Percentiles rank a stretch among this genome's conserved stretches.
Conservation (phyloP, 2,329 filamentous ascomycete species). For the Ophiocordyceps australis region DNA sequence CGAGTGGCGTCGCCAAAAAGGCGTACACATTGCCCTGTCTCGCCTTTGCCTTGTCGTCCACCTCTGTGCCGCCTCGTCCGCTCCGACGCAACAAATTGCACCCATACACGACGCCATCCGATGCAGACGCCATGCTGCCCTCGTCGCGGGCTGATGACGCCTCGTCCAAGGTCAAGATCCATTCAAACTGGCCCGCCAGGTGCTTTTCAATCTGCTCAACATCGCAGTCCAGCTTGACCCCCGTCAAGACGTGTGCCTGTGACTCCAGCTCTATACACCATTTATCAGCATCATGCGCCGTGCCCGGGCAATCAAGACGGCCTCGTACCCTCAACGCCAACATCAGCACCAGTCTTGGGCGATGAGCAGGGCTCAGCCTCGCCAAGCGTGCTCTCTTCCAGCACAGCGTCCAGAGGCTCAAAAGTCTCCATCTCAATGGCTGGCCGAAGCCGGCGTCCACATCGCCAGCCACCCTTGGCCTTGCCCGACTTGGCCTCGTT, state of each 20-base stretch:
- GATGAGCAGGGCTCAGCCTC: neutral
- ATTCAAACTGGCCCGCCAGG: slow-evolving; percentile 30
- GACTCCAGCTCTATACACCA: neutral
- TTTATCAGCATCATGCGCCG: no score
- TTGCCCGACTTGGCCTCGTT: slow-evolving; percentile 4
- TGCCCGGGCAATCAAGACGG: no score
- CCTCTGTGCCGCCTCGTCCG: slow-evolving; percentile 6
- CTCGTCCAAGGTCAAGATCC: slow-evolving; percentile 21
- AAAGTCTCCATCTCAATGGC: slow-evolving; percentile 13
- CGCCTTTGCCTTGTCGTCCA: slow-evolving; percentile 2
- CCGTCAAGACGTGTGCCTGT: slow-evolving; percentile 7
- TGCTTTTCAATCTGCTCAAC: slow-evolving; percentile 20
- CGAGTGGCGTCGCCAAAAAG: slow-evolving; percentile 27
- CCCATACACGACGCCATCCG: slow-evolving; percentile 20
- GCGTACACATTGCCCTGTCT: slow-evolving; percentile 21
- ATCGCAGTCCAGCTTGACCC: slow-evolving; percentile 7
- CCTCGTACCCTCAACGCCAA: no score
- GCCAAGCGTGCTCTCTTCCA: slow-evolving; percentile 9
- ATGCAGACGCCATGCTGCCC: neutral
- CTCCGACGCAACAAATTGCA: slow-evolving; percentile 30
- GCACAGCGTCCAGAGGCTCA: slow-evolving; percentile 13
- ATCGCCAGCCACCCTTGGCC: slow-evolving; percentile 4
- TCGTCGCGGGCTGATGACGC: slow-evolving; percentile 7
- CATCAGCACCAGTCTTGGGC: no score
- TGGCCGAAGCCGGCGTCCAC: slow-evolving; percentile 9